Evolutionary conservation across 2,329 filamentous ascomycete genomes (phyloP).

Genomic region (Cadophora luteo-olivacea): DNA sequence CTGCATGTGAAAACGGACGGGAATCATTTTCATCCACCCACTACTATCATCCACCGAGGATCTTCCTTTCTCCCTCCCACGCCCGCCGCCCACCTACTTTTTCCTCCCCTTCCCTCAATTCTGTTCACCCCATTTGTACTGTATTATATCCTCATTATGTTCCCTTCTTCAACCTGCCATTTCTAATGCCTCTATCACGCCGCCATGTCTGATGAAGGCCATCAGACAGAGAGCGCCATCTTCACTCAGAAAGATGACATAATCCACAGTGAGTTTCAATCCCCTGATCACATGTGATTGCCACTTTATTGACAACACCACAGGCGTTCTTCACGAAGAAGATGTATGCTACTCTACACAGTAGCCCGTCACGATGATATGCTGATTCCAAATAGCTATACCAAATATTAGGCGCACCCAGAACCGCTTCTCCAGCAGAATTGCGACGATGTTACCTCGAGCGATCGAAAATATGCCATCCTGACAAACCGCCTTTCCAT

Average conservation of each 20-base stretch:
- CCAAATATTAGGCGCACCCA: constrained; percentile 47
- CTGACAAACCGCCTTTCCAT: constrained; percentile 48
- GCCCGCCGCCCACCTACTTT: neutral
- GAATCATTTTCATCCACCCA: constrained; percentile 11
- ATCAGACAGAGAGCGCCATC: constrained; percentile 37
- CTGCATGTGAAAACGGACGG: constrained; percentile 14
- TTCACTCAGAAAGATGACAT: constrained; percentile 39
- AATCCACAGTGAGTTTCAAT: constrained; percentile 37
- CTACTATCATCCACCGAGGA: constrained; percentile 15
- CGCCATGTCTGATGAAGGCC: constrained; percentile 43
- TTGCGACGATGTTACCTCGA: constrained; percentile 49
- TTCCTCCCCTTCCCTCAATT: constrained; percentile 14
- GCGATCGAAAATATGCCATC: constrained; percentile 49
- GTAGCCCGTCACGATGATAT: neutral
- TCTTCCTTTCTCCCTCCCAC: neutral
- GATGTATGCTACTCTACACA: constrained; percentile 39
- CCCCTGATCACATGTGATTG: constrained; percentile 42
- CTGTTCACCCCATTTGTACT: neutral
- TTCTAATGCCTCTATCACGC: constrained; percentile 37
- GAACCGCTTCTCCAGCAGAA: constrained; percentile 45
- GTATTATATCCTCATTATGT: constrained; percentile 31
- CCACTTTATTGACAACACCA: constrained; percentile 25
- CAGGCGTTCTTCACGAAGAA: constrained; percentile 45
- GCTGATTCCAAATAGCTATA: constrained; percentile 43
- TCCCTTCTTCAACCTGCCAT: constrained; percentile 13